Conservation (phyloP, 108 stramenopile species). For the Skeletonema menzelii region DNA sequence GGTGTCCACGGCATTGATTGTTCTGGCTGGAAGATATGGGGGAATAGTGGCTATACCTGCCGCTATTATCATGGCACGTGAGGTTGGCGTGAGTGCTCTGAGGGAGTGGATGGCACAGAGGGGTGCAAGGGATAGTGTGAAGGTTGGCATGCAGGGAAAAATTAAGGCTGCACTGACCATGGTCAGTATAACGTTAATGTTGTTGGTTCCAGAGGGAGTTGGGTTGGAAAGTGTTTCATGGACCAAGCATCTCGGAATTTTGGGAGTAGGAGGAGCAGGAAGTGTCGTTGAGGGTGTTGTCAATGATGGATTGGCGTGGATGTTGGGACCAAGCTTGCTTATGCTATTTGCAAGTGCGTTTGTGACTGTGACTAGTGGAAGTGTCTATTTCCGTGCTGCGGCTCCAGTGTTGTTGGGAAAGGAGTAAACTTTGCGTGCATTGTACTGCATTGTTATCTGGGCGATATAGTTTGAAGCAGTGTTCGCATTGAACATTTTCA, state of each 20-base stretch:
- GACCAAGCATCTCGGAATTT: constrained; percentile 15
- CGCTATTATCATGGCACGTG: constrained; percentile 85
- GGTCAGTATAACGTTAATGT: constrained; percentile 64
- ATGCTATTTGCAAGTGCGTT: constrained; percentile 71
- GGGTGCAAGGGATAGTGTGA: constrained; percentile 79
- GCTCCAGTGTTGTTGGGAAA: constrained; percentile 62
- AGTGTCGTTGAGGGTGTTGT: constrained; percentile 8
- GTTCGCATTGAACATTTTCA: neutral
- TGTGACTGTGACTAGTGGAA: constrained; percentile 84
- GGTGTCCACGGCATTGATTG: constrained; percentile 89
- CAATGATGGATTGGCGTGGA: constrained; percentile 15
- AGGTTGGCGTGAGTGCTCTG: constrained; percentile 89
- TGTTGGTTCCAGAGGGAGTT: constrained; percentile 56
- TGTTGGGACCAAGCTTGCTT: constrained; percentile 48
- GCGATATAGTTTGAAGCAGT: neutral
- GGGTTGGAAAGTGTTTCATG: constrained; percentile 29
- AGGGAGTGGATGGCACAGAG: constrained; percentile 95
- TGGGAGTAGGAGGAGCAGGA: constrained; percentile 19
- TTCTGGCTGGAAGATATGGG: constrained; percentile 80
- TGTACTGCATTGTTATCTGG: neutral
- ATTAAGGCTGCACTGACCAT: constrained; percentile 86
- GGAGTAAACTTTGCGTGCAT: constrained; percentile 11
- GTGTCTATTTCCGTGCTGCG: constrained; percentile 83
- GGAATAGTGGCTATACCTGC: constrained; percentile 72
- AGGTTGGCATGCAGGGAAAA: constrained; percentile 89